Percentiles rank a stretch among this genome's conserved stretches.
Conservation (phyloP, 2,329 filamentous ascomycete genomes). For the Alternaria arbusti region DNA sequence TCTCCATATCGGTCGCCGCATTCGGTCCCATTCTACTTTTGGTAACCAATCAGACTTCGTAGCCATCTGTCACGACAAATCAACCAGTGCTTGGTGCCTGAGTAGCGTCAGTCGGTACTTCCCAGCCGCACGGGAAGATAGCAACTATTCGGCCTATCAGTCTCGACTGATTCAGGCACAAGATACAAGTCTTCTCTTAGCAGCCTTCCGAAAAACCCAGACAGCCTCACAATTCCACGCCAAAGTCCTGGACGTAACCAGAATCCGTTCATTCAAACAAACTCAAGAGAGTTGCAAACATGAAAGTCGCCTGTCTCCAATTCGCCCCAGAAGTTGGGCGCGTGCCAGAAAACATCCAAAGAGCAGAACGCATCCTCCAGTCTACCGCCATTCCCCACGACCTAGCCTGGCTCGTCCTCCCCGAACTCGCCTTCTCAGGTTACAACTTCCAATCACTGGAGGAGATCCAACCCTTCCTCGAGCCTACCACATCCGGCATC, state of each 20-base stretch:
- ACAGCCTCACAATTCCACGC: background rate
- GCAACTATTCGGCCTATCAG: slow-evolving; percentile 1
- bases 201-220: background rate
- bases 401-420: slow-evolving; percentile 75
- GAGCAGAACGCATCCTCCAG: slow-evolving; percentile 69
- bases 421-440: slow-evolving; percentile 79
- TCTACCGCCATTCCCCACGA: slow-evolving; percentile 50
- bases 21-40: background rate
- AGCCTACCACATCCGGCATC: slow-evolving; percentile 69
- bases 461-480: slow-evolving; percentile 72
- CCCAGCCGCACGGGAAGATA: background rate
- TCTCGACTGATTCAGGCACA: background rate
- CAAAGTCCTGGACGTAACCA: background rate
- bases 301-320: slow-evolving; percentile 74
- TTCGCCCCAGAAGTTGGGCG: slow-evolving; percentile 75
- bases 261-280: background rate
- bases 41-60: slow-evolving; percentile 1
- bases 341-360: slow-evolving; percentile 71
- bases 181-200: background rate
- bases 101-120: background rate
- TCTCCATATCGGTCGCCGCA: slow-evolving; percentile 3
- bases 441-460: slow-evolving; percentile 78
- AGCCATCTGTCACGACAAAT: background rate
- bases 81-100: background rate
- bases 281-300: slow-evolving; percentile 35